Conservation (phyloP, 164 flowering plant species). For the Pachysandra terminalis region DNA sequence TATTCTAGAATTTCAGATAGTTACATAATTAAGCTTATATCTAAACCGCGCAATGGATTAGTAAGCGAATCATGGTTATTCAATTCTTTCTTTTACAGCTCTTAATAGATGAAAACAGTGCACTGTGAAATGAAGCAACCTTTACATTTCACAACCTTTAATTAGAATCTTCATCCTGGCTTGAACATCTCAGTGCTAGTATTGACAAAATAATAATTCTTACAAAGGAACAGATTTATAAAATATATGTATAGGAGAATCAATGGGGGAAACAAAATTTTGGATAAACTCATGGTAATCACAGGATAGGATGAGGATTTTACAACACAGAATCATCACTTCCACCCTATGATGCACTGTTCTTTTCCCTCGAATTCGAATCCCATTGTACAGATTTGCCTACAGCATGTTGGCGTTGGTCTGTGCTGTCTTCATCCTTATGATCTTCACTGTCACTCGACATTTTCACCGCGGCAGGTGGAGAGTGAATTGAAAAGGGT, state of each 20-base stretch:
- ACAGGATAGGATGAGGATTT: not conserved
- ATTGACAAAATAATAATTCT: conserved; percentile 6
- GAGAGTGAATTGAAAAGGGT: not conserved
- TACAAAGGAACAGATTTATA: not conserved
- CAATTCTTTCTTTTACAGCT: not conserved
- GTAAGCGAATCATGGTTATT: not conserved
- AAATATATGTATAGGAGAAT: not conserved
- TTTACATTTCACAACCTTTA: conserved; percentile 3
- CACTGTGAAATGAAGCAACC: not conserved
- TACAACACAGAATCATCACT: conserved; percentile 22
- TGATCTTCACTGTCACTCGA: not conserved
- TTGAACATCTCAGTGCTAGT: conserved; percentile 1
- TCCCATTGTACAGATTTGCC: conserved; percentile 58
- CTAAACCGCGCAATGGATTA: too few relatives aligned
- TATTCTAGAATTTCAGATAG: too few relatives aligned
- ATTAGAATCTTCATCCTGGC: not conserved
- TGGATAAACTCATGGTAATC: not conserved
- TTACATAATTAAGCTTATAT: too few relatives aligned
- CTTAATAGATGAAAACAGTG: not conserved
- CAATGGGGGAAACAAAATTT: not conserved
- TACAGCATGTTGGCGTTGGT: conserved; percentile 37
- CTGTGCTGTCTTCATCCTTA: conserved; percentile 10
- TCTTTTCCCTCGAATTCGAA: conserved; percentile 24
- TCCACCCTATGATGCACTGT: not conserved
- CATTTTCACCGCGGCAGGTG: not conserved